A percentile compares a stretch with the other conserved stretches of the same genome.
Conservation (phyloP, 2,329 filamentous ascomycete species). For the Xylariaceae sp. region DNA sequence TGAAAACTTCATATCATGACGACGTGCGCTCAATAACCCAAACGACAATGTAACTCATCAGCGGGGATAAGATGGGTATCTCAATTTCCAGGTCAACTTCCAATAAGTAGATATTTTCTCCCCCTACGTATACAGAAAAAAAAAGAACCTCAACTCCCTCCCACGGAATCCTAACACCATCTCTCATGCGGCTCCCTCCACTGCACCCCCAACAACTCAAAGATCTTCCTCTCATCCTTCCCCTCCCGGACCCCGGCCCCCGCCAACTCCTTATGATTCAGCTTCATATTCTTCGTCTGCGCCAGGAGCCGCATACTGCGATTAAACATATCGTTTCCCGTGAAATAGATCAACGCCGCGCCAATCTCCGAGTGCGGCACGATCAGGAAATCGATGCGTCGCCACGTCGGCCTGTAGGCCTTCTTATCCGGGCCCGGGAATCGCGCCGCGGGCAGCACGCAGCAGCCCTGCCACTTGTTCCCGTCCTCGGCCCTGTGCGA, state of each 20-base stretch:
- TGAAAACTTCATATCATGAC: too few relatives aligned
- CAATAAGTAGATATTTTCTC: too few relatives aligned
- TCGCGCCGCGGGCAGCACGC: slow-evolving; percentile 52
- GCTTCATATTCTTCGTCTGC: slow-evolving; percentile 70
- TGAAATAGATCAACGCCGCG: slow-evolving; percentile 89
- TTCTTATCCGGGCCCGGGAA: slow-evolving; percentile 23
- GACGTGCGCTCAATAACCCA: too few relatives aligned
- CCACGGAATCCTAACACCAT: slow-evolving; percentile 63
- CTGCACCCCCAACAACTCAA: slow-evolving; percentile 73
- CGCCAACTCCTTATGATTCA: slow-evolving; percentile 81
- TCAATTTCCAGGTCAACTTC: too few relatives aligned
- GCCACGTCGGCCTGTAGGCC: slow-evolving; percentile 54
- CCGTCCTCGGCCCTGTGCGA: slow-evolving; percentile 48
- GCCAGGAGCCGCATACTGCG: slow-evolving; percentile 76
- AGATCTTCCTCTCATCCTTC: slow-evolving; percentile 70
- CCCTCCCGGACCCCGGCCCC: slow-evolving; percentile 68
- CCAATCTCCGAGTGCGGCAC: slow-evolving; percentile 76
- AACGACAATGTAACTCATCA: too few relatives aligned
- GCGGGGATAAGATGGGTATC: too few relatives aligned
- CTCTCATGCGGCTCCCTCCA: slow-evolving; percentile 75
- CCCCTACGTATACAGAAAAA: background rate
- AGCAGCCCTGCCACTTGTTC: slow-evolving; percentile 87
- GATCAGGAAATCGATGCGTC: slow-evolving; percentile 77
- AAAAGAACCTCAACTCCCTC: slow-evolving; percentile 3
- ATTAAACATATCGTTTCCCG: slow-evolving; percentile 93